Evolutionary conservation across 2,329 filamentous ascomycete species (phyloP), one percentile per base, ranked within the genome.

Genomic region (Aureobasidium namibiae): DNA sequence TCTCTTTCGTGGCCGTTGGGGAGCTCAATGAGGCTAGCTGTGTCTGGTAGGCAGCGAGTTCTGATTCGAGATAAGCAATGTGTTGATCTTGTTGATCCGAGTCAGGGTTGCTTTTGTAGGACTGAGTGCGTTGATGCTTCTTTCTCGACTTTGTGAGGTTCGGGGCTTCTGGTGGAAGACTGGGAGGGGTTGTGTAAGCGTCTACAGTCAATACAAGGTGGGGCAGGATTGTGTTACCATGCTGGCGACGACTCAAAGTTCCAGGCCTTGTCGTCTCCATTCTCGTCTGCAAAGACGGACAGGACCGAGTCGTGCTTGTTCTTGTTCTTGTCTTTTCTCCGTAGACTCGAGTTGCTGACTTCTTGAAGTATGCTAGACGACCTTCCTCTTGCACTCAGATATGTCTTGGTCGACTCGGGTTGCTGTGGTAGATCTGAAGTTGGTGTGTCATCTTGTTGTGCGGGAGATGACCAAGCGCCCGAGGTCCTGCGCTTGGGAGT

Each of bases 1-100:
- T 70, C 45, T 69, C 66, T 52, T 73, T 70, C 7, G 67, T 67
- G 5, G 69, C 64, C 46, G 66, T 69, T 2, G 76, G 73, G n/a
- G 75, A 76, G 34, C 70, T 73, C 49, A 72, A 66, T 16, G 72
- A 68, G 23, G 73, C 70, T 36, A 74, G 63, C 58, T 72, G 72
- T 8, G 67, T 67, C 44, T 78, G 73, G 11, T 72, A 69, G 16
- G 73, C 67, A 18, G 72, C 71, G 24, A 80, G 66, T 62, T 79
- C 74, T 21, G 70, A 67, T 60, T 80, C 78, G 13, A 80, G 73
- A 65, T 78, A 76, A 52, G 79, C 76, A 61, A 80, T 77, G 64
- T 80, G 78, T 59, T 73, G 70, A 26, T 73, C 69, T 10, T 72
- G 71, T 61, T 77, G 75, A 56, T 70, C 73, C 61, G 71, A 73